Conservation (phyloP, 257 asterid genomes). For the Pogostemon cablin region DNA sequence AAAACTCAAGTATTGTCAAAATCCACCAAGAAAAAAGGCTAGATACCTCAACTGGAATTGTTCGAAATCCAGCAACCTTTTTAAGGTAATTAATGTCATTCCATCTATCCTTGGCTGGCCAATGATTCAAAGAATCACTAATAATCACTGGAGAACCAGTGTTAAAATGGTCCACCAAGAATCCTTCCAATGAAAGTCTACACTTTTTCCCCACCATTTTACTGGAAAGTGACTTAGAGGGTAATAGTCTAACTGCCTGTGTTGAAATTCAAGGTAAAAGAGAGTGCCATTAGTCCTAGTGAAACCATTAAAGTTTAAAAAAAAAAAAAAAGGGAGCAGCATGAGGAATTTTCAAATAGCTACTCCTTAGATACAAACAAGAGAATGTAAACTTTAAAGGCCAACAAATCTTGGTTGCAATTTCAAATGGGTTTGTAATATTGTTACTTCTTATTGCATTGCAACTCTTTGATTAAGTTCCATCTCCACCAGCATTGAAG, state of each 20-base stretch:
- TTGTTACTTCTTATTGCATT: neutral
- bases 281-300: slow-evolving; percentile 6
- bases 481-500: neutral
- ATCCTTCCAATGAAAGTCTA: slow-evolving; percentile 53
- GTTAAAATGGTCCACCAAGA: slow-evolving; percentile 50
- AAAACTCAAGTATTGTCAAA: neutral
- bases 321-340: slow-evolving; percentile 7
- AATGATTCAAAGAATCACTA: slow-evolving; percentile 80
- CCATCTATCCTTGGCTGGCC: slow-evolving; percentile 94
- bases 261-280: slow-evolving; percentile 27
- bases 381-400: neutral
- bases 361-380: neutral
- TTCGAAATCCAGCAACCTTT: slow-evolving; percentile 83
- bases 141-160: slow-evolving; percentile 61
- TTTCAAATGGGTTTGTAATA: neutral
- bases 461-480: neutral
- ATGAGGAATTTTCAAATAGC: neutral
- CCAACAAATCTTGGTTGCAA: neutral
- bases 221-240: slow-evolving; percentile 50
- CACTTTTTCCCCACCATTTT: slow-evolving; percentile 41
- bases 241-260: slow-evolving; percentile 47
- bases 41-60: slow-evolving; percentile 96
- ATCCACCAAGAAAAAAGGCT: slow-evolving; percentile 20
- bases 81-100: slow-evolving; percentile 78
- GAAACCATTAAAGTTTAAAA: neutral